Conservation (phyloP, 768 basidiomycete genomes). For the Baorangia bicolor region DNA sequence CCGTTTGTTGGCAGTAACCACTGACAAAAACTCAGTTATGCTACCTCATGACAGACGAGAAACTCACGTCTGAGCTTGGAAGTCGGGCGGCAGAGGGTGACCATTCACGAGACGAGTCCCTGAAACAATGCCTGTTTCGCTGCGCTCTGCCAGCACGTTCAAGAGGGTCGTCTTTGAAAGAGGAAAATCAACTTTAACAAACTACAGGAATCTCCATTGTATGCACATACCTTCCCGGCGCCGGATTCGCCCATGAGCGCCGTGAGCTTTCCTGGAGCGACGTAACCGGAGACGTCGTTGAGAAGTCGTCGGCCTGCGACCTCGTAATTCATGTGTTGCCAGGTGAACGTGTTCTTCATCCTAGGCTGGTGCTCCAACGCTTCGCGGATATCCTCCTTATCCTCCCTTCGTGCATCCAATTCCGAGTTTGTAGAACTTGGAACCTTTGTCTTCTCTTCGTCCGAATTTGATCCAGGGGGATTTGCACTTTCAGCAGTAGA, state of each 20-base stretch:
- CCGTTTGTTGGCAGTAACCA: constrained; percentile 86
- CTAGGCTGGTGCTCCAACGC: constrained; percentile 35
- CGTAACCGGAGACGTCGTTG: constrained; percentile 75
- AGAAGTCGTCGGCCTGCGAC: constrained; percentile 60
- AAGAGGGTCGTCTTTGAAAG: constrained; percentile 44
- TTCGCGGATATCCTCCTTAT: constrained; percentile 24
- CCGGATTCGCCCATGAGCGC: constrained; percentile 71
- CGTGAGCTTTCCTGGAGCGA: constrained; percentile 76
- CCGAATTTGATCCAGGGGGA: constrained; percentile 20
- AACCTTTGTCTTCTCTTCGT: constrained; percentile 30
- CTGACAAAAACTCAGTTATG: constrained; percentile 29
- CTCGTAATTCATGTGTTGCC: constrained; percentile 68
- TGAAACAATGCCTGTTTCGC: constrained; percentile 36
- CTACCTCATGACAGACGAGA: no score
- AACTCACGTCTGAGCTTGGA: constrained; percentile 53
- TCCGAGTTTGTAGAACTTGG: constrained; percentile 2
- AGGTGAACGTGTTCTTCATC: constrained; percentile 70
- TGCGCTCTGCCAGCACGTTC: constrained; percentile 46
- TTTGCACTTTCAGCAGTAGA: background rate
- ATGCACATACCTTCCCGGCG: constrained; percentile 41
- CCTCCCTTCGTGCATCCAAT: constrained; percentile 3
- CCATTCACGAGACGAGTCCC: constrained; percentile 49
- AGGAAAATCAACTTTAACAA: background rate
- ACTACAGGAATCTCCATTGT: background rate
- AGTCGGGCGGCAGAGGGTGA: constrained; percentile 43